Base-by-base conservation (phyloP, 345 rosid genomes). In the Atalantia buxifolia region DNA sequence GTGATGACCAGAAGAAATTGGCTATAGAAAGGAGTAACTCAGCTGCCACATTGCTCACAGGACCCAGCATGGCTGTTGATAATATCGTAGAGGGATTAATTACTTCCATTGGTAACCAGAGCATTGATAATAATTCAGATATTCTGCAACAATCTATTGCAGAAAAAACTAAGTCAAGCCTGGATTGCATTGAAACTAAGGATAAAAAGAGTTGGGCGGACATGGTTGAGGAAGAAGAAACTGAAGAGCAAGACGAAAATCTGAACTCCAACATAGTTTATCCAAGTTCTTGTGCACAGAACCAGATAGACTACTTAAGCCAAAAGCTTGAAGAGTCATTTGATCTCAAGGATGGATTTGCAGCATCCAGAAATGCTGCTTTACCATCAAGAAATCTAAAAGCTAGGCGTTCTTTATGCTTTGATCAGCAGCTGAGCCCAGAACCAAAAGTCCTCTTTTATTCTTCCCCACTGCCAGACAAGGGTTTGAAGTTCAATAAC, bases 141-240 rank as follows among this genome's bases (percentile, higher is more conserved):
- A 59, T 12, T 16, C n/a, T 73, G n/a, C 56, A 38, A 16, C 57
- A 27, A 28, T 36, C 42, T 1, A 14, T 13, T 72, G 72, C 66
- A 5, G 77, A 31, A 71, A 71, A 24, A 40, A 40, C 55, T 6
- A 53, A 64, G 63, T 48, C 62, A 71, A 31, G 66, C 73, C 33
- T 70, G 71, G 75, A 77, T 55, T 69, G 67, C 76, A 7, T 45
- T 66, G 28, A 35, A 42, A 67, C 59, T 53, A 66, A 56, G 53
- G 73, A 69, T 50, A 85, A 84, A 79, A 91, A 87, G 85, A 93
- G 92, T 67, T 93, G 97, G 98, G 98, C 94, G 18, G 98, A 91
- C 73, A 87, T 91, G 19, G 96, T 77, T 6, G 97, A 91, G 82
- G 98, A 92, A 78, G 94, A 91, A 66, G 95, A 90, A 60, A 66